Conservation (phyloP, 495 filamentous ascomycete species). For the Trichoderma reesei region DNA sequence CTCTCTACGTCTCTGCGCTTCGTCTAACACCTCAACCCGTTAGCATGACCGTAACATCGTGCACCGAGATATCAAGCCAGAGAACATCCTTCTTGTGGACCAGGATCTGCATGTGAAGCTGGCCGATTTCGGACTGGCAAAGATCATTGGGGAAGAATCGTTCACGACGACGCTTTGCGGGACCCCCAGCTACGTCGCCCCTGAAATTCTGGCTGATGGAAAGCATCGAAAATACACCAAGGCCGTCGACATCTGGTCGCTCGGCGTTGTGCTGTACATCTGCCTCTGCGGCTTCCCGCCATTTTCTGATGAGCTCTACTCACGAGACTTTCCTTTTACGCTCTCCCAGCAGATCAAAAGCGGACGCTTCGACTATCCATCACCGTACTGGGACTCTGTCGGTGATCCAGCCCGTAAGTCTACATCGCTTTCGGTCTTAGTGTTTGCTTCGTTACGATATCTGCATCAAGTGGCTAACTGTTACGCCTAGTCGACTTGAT, state of each 20-base stretch:
- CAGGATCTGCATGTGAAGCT: slow-evolving; percentile 80
- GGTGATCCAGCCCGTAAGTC: slow-evolving; percentile 63
- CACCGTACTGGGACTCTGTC: slow-evolving; percentile 94
- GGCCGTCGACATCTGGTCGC: slow-evolving; percentile 93
- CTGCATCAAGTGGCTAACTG: slow-evolving; percentile 14
- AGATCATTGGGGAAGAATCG: slow-evolving; percentile 97
- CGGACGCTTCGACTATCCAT: slow-evolving; percentile 87
- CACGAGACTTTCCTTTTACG: slow-evolving; percentile 69
- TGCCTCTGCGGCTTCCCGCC: slow-evolving; percentile 97
- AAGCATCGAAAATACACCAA: slow-evolving; percentile 80
- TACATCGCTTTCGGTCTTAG: not conserved
- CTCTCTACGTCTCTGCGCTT: not conserved
- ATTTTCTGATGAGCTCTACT: slow-evolving; percentile 87
- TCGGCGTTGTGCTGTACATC: slow-evolving; percentile 98
- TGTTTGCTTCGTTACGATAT: not conserved
- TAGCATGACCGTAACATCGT: slow-evolving; percentile 97
- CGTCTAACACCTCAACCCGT: slow-evolving; percentile 26
- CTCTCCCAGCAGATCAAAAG: slow-evolving; percentile 84
- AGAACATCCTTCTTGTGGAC: slow-evolving; percentile 89
- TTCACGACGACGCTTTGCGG: slow-evolving; percentile 97
- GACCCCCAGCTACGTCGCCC: slow-evolving; percentile 92
- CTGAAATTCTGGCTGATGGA: slow-evolving; percentile 78
- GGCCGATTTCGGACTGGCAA: slow-evolving; percentile 94
- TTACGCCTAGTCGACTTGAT: slow-evolving; percentile 64
- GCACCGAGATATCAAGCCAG: slow-evolving; percentile 97